A percentile compares a stretch with the other conserved stretches of the same genome.
These are phyloP conservation scores for Daldinia sp. DNA, from an alignment of 2,329 filamentous ascomycete genomes.

Conservation along the genomic window DNA sequence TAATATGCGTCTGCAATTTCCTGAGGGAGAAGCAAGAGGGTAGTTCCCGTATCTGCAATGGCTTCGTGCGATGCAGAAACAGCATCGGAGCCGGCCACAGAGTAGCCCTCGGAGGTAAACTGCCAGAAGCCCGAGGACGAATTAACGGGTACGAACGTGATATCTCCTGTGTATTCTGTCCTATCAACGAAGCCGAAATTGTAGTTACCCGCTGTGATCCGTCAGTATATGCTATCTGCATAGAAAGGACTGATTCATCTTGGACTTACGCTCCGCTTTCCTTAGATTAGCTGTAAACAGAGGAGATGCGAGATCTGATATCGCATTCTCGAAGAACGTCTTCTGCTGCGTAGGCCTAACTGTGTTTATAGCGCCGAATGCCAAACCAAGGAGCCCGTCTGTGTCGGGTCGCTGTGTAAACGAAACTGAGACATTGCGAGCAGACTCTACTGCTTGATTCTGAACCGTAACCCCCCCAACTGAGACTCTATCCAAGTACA, in stretches of 20 bases:
- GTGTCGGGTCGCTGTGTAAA: conserved; percentile 55
- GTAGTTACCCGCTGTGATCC: conserved; percentile 50
- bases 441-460: conserved; percentile 59
- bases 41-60: conserved; percentile 74
- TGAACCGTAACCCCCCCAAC: conserved; percentile 57
- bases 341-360: conserved; percentile 56
- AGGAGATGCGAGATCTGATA: conserved; percentile 52
- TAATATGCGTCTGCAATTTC: conserved; percentile 69
- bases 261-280: conserved; percentile 51
- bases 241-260: not conserved
- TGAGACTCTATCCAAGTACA: conserved; percentile 59
- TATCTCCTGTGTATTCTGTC: conserved; percentile 67
- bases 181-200: conserved; percentile 64
- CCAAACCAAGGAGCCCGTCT: conserved; percentile 60
- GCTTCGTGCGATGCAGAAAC: conserved; percentile 46
- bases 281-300: conserved; percentile 67
- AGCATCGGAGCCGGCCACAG: conserved; percentile 56
- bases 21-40: conserved; percentile 68
- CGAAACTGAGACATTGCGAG: conserved; percentile 55
- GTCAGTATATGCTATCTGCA: conserved; percentile 19
- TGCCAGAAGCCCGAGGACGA: conserved; percentile 71
- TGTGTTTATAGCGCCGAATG: conserved; percentile 59
- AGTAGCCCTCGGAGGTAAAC: conserved; percentile 68
- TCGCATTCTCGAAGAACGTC: conserved; percentile 59
- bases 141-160: conserved; percentile 69